These are phyloP conservation scores for Pleurostoma richardsiae DNA, from an alignment of 2,329 filamentous ascomycete genomes.

Conservation along the genomic window DNA sequence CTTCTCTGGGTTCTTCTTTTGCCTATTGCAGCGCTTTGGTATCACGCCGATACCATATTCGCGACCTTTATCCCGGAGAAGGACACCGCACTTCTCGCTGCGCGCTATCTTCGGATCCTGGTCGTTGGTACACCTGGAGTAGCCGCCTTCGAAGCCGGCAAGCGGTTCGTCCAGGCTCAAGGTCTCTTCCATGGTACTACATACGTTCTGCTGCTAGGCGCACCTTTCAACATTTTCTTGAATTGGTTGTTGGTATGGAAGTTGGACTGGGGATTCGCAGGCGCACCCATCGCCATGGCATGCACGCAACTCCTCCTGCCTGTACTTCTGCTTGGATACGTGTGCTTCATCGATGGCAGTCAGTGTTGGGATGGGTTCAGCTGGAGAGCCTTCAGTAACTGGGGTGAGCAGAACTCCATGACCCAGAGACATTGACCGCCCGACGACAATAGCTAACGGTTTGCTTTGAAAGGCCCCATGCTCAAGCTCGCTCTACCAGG, in stretches of 20 bases:
- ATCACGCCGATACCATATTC: conserved; percentile 62
- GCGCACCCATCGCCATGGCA: neutral
- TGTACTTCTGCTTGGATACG: neutral
- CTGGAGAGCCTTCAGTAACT: neutral
- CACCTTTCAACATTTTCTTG: conserved; percentile 71
- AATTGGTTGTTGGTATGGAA: conserved; percentile 78
- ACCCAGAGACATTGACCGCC: no score
- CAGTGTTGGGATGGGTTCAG: neutral
- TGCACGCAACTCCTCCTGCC: neutral
- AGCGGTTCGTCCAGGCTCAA: conserved; percentile 79
- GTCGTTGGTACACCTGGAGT: conserved; percentile 71
- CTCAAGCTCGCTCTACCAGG: conserved; percentile 64
- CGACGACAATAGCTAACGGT: no score
- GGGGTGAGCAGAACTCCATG: neutral
- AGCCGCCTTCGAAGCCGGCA: conserved; percentile 71
- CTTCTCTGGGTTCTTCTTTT: conserved; percentile 70
- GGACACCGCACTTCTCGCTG: conserved; percentile 65
- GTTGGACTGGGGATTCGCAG: conserved; percentile 25
- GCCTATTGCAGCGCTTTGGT: conserved; percentile 69
- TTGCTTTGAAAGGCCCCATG: conserved; percentile 32
- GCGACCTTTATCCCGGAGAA: conserved; percentile 33
- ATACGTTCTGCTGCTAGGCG: conserved; percentile 70
- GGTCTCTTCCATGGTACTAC: conserved; percentile 75
- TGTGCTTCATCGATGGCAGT: neutral
- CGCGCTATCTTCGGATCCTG: conserved; percentile 67